These are phyloP conservation scores for Sindora glabra DNA, from an alignment of 306 rosid species.

Conservation along the genomic window DNA sequence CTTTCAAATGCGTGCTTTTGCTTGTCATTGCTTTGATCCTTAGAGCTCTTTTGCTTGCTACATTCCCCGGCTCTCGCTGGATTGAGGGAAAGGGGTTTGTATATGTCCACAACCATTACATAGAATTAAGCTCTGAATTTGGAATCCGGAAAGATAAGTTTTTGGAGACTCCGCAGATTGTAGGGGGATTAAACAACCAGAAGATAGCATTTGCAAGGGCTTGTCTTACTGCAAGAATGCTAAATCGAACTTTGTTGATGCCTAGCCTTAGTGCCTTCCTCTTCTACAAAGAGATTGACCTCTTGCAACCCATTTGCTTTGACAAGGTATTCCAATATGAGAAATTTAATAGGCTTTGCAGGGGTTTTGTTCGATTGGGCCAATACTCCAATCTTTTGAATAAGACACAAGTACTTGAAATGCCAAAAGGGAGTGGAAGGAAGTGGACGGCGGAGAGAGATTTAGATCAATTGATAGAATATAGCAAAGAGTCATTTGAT, in stretches of 20 bases:
- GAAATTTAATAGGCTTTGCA: slow-evolving; percentile 57
- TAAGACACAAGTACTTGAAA: slow-evolving; percentile 39
- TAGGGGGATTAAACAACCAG: slow-evolving; percentile 94
- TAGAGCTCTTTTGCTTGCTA: slow-evolving; percentile 47
- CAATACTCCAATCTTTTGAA: slow-evolving; percentile 34
- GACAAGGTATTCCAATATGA: slow-evolving; percentile 70
- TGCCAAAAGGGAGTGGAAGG: slow-evolving; percentile 91
- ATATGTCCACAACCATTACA: slow-evolving; percentile 21
- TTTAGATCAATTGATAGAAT: slow-evolving; percentile 56
- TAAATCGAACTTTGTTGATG: slow-evolving; percentile 80
- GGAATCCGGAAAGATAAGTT: slow-evolving; percentile 52
- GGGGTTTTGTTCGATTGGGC: slow-evolving; percentile 58
- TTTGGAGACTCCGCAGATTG: slow-evolving; percentile 77
- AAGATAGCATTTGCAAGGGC: slow-evolving; percentile 91
- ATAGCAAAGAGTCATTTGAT: slow-evolving; percentile 38
- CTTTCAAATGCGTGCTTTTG: slow-evolving; percentile 53
- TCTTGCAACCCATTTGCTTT: slow-evolving; percentile 61
- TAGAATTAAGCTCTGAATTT: slow-evolving; percentile 8
- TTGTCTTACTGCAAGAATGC: slow-evolving; percentile 76
- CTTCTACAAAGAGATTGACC: slow-evolving; percentile 80
- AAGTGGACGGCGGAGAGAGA: slow-evolving; percentile 81
- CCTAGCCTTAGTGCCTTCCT: slow-evolving; percentile 90
- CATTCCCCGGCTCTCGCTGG: slow-evolving; percentile 27
- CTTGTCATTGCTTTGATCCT: slow-evolving; percentile 43
- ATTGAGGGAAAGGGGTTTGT: slow-evolving; percentile 37